Evolutionary conservation across 2,329 filamentous ascomycete species (phyloP).

Genomic region (Trichoderma koningii): DNA sequence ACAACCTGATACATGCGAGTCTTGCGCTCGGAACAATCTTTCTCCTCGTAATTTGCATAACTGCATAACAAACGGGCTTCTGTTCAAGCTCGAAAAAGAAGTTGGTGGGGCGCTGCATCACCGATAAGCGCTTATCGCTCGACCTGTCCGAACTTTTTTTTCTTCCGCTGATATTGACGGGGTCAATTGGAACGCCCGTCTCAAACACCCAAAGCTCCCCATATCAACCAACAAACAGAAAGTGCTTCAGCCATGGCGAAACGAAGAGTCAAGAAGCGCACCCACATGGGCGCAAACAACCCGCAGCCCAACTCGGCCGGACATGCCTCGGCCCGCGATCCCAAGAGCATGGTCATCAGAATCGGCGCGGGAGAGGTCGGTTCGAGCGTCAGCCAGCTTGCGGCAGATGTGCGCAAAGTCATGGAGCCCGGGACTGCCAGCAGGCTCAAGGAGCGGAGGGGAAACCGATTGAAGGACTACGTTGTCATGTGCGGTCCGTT

Average conservation of each 20-base stretch:
- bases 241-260: slow-evolving; percentile 65
- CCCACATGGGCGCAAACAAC: slow-evolving; percentile 70
- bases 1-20: background rate
- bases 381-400: slow-evolving; percentile 85
- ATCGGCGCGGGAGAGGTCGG: slow-evolving; percentile 94
- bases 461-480: slow-evolving; percentile 88
- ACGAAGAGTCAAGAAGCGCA: slow-evolving; percentile 83
- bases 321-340: slow-evolving; percentile 67
- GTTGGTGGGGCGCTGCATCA: slow-evolving; percentile 41
- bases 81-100: slow-evolving; percentile 31
- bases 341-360: slow-evolving; percentile 98
- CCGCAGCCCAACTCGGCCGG: slow-evolving; percentile 58
- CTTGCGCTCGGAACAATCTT: background rate
- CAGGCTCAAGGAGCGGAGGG: slow-evolving; percentile 83
- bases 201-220: background rate
- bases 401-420: slow-evolving; percentile 85
- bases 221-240: slow-evolving; percentile 13
- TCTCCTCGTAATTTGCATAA: background rate
- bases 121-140: slow-evolving; percentile 39
- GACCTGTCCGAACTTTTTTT: slow-evolving; percentile 41
- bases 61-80: background rate
- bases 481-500: slow-evolving; percentile 93
- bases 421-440: slow-evolving; percentile 96
- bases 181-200: slow-evolving; percentile 1
- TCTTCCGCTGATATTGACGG: slow-evolving; percentile 31